These are phyloP conservation scores for Astrephomene gubernaculifera DNA, from an alignment of 139 green algal genomes.

Conservation along the genomic window DNA sequence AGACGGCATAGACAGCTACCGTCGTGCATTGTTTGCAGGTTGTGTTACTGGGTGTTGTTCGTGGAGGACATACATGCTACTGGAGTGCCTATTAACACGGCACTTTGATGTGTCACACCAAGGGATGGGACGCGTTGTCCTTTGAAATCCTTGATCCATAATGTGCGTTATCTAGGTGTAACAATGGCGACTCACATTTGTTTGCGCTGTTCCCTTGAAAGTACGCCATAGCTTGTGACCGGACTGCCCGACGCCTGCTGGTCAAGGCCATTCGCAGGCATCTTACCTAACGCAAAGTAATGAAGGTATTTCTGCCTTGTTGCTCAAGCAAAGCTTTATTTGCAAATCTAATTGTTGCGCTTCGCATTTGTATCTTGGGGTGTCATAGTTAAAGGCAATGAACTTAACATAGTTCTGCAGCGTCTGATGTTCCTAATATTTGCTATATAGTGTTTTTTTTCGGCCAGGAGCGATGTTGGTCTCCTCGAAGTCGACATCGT, in stretches of 20 bases:
- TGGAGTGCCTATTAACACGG: background rate
- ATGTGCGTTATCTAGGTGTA: background rate
- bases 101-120: background rate
- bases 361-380: background rate
- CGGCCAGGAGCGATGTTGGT: too few species aligned
- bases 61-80: background rate
- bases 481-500: too few species aligned
- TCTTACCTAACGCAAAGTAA: background rate
- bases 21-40: too few species aligned
- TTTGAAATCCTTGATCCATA: background rate
- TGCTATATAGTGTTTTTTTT: too few species aligned
- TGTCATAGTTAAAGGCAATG: background rate
- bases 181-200: conserved; percentile 22
- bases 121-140: too few species aligned
- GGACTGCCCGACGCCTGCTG: background rate
- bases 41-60: too few species aligned
- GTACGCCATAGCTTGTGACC: conserved; percentile 26
- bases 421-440: background rate
- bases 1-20: too few species aligned
- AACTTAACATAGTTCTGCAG: background rate
- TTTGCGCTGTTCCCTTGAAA: conserved; percentile 14
- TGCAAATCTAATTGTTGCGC: background rate
- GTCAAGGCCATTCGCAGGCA: conserved; percentile 5
- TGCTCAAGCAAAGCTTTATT: too few species aligned
- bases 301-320: background rate